These are phyloP conservation scores for Boletus rufocinnamomeus DNA, from an alignment of 768 basidiomycete genomes.

Conservation along the genomic window DNA sequence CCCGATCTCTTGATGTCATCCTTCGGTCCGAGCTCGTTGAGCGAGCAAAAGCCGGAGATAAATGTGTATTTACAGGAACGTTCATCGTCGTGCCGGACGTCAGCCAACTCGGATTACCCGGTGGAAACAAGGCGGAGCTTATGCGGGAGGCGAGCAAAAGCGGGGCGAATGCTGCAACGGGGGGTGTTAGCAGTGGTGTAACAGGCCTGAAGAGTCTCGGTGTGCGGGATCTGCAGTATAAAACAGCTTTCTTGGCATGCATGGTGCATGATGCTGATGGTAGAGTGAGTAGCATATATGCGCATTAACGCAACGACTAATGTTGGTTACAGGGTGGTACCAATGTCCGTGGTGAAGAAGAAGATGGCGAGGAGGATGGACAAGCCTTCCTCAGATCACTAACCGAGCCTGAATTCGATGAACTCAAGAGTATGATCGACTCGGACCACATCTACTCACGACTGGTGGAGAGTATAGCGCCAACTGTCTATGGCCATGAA, in stretches of 20 bases:
- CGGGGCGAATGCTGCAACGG: constrained; percentile 58
- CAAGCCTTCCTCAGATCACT: constrained; percentile 87
- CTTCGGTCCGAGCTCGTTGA: constrained; percentile 95
- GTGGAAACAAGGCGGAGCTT: constrained; percentile 88
- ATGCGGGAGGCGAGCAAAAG: constrained; percentile 80
- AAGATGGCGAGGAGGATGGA: constrained; percentile 72
- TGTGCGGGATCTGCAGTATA: constrained; percentile 95
- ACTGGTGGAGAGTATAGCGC: constrained; percentile 92
- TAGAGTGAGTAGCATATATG: constrained; percentile 55
- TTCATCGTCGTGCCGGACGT: constrained; percentile 99
- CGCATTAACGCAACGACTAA: background rate
- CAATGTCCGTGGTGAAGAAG: constrained; percentile 89
- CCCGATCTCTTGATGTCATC: constrained; percentile 93
- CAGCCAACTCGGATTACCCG: constrained; percentile 91
- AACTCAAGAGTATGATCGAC: constrained; percentile 92
- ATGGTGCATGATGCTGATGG: constrained; percentile 95
- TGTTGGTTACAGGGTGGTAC: constrained; percentile 61
- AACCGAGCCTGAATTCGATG: constrained; percentile 93
- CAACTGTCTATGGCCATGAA: constrained; percentile 98
- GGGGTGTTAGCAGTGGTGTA: constrained; percentile 77
- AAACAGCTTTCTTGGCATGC: constrained; percentile 97
- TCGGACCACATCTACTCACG: constrained; percentile 94
- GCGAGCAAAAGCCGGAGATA: constrained; percentile 98
- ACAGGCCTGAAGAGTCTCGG: constrained; percentile 93
- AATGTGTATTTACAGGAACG: constrained; percentile 95